phyloP scores from a whole-genome alignment of 1,284 basidiomycete species.

The Volvariella surrecta region DNA sequence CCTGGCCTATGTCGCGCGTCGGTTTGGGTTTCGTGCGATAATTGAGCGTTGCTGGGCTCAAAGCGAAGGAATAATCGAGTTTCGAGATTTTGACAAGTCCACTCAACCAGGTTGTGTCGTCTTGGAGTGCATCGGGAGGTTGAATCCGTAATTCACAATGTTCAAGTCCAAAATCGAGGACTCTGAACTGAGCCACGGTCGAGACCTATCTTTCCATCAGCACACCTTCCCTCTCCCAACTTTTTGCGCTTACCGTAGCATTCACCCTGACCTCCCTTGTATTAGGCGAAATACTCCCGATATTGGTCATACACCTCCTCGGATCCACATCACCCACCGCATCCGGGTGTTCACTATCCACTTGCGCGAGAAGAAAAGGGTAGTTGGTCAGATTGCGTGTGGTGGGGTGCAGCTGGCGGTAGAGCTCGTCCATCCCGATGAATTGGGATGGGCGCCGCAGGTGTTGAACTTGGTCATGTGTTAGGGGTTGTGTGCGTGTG shows the following conservation, averaged over 20 bases:
- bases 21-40: background rate
- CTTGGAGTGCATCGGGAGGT: conserved; percentile 8
- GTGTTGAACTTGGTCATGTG: conserved; percentile 9
- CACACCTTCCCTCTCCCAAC: conserved; percentile 2
- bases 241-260: background rate
- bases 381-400: conserved; percentile 14
- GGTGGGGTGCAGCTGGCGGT: conserved; percentile 13
- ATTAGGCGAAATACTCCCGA: conserved; percentile 13
- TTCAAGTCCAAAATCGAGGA: conserved; percentile 17
- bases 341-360: conserved; percentile 9
- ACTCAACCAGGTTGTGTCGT: background rate
- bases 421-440: conserved; percentile 16
- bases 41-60: background rate
- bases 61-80: background rate
- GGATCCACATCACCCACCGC: conserved; percentile 11
- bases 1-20: background rate
- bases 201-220: conserved; percentile 11
- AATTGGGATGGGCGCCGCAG: conserved; percentile 18
- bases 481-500: background rate
- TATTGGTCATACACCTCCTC: conserved; percentile 6
- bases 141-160: conserved; percentile 11
- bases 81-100: background rate
- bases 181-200: conserved; percentile 15
- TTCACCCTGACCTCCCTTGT: conserved; percentile 9
- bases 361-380: conserved; percentile 13